A percentile compares a stretch with the other conserved stretches of the same genome.
Conservation (phyloP, 495 filamentous ascomycete species). For the Aspergillus bertholletiae region DNA sequence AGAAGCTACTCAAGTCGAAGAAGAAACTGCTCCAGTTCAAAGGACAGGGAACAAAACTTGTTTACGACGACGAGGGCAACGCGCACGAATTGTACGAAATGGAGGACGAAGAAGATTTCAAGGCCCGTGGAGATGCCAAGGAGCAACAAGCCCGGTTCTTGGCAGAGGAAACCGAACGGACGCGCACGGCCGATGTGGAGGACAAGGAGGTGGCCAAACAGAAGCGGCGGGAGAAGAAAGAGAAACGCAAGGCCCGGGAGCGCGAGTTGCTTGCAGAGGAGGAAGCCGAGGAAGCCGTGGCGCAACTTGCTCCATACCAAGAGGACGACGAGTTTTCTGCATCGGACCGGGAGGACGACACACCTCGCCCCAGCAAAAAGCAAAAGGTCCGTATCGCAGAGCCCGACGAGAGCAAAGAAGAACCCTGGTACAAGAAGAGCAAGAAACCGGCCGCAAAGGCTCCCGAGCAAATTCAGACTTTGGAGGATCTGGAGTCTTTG, state of each 20-base stretch:
- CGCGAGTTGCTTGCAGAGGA: conserved; percentile 41
- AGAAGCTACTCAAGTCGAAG: conserved; percentile 90
- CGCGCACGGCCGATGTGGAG: conserved; percentile 70
- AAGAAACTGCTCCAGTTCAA: conserved; percentile 89
- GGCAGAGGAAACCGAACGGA: conserved; percentile 64
- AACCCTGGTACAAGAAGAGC: conserved; percentile 40
- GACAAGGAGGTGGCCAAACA: conserved; percentile 79
- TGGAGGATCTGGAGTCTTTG: conserved; percentile 87
- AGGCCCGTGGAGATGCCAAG: conserved; percentile 66
- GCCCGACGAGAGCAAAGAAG: conserved; percentile 37
- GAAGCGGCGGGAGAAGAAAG: conserved; percentile 81
- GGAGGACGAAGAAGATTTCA: conserved; percentile 76
- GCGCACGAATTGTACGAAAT: conserved; percentile 84
- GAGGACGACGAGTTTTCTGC: conserved; percentile 34
- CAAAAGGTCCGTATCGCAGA: conserved; percentile 35
- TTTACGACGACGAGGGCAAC: conserved; percentile 90
- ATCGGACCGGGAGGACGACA: conserved; percentile 27
- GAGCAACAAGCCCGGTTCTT: conserved; percentile 74
- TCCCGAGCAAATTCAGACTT: conserved; percentile 67
- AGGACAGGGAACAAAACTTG: conserved; percentile 73
- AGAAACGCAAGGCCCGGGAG: conserved; percentile 79
- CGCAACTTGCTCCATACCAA: conserved; percentile 42
- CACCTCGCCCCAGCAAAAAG: conserved; percentile 40
- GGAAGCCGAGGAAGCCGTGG: conserved; percentile 38
- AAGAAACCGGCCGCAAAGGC: conserved; percentile 39